Evolutionary conservation across 352 stramenopile genomes (phyloP), one percentile per base, ranked within the genome.

Genomic region (Pythium brachiatum): DNA sequence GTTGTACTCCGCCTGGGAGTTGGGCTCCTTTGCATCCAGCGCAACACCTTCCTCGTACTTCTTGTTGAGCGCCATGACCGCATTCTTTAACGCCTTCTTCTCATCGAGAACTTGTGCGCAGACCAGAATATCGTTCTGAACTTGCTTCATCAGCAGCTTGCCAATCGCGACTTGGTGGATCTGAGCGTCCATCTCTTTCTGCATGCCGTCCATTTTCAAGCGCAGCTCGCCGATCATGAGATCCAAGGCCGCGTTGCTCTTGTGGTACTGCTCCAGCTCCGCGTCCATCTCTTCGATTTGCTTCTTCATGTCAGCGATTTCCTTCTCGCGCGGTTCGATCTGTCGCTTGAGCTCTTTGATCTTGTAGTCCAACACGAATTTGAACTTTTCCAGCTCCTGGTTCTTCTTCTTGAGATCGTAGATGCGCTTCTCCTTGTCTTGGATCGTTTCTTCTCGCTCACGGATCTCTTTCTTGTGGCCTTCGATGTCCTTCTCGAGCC

Each of bases 331-430:
- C 18, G 95, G 95, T 69, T 98, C 95, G 39, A 98, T 98, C 73
- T 98, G 94, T 3, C 92, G 82, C 74, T 98, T 98, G 6, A 98
- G 72, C 77, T 98, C 95, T 64, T 98, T 97, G 76, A 98, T 98
- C 72, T 98, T 98, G 81, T 97, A 98, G 68, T 98, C 94, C 27
- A 98, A 68, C 39, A 98, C 93, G 55, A 98, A 98, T 69, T 98
- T 98, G 74, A 98, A 98, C 73, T 98, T 98, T 47, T 98, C 94
- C 21, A 98, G 75, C 71, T 98, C 93, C 64, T 97, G 91, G 68
- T 98, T 98, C 70, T 98, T 98, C 80, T 98, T 98, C 73, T 98
- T 98, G 16, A 98, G 64, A 44, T 98, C 95, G 69, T 98, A 98
- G 54, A 98, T 98, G 47, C 92, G 89, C 66, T 98, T 98, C 57